phyloP scores from a whole-genome alignment of 148 eudicot species.

The Chenopodium quinoa region DNA sequence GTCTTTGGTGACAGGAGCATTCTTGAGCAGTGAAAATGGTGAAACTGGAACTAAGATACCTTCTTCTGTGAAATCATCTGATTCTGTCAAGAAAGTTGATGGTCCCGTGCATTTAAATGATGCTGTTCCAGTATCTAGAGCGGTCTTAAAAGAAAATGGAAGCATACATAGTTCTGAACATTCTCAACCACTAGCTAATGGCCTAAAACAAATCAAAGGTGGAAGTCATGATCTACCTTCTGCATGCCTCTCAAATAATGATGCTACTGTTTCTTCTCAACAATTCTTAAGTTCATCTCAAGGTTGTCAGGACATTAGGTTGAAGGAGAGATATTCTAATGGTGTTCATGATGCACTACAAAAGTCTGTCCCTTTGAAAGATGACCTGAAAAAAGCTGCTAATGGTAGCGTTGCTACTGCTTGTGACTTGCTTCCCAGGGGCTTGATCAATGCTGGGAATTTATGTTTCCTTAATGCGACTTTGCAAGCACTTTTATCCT shows the following conservation, averaged over 20 bases:
- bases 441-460: conserved; percentile 88
- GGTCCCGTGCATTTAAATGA: conserved; percentile 15
- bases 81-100: conserved; percentile 27
- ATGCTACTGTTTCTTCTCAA: conserved; percentile 20
- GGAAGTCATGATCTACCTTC: conserved; percentile 33
- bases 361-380: conserved; percentile 27
- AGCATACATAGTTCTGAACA: conserved; percentile 23
- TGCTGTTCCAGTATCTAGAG: conserved; percentile 26
- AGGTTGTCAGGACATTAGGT: conserved; percentile 20
- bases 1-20: conserved; percentile 37
- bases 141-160: conserved; percentile 47
- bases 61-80: conserved; percentile 32
- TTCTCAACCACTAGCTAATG: conserved; percentile 31
- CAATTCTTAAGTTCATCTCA: conserved; percentile 20
- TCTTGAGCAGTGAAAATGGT: conserved; percentile 36
- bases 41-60: conserved; percentile 29
- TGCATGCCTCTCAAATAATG: conserved; percentile 26
- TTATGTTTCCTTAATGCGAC: conserved; percentile 92
- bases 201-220: conserved; percentile 31
- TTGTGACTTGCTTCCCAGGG: conserved; percentile 66
- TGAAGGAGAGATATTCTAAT: conserved; percentile 29
- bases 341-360: conserved; percentile 31
- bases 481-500: conserved; percentile 83
- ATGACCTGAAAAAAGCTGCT: conserved; percentile 28
- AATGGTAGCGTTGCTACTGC: conserved; percentile 41